These are phyloP conservation scores for Calycina herbarum DNA, from an alignment of 2,329 filamentous ascomycete genomes.

Conservation along the genomic window DNA sequence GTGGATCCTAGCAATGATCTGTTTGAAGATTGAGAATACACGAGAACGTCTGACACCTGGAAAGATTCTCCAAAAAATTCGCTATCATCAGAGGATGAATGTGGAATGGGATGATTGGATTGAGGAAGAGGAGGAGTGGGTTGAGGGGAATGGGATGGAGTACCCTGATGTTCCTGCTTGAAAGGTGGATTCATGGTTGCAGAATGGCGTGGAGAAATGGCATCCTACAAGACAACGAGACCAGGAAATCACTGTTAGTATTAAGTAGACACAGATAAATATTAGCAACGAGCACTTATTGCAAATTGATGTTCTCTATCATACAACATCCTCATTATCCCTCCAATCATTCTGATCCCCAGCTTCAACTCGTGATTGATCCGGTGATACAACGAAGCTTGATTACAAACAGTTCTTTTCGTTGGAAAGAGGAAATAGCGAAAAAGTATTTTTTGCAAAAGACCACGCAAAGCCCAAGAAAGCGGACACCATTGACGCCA, in stretches of 20 bases:
- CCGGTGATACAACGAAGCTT: background rate
- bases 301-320: background rate
- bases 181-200: background rate
- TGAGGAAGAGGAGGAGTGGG: background rate
- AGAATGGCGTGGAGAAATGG: no score
- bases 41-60: background rate
- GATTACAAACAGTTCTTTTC: background rate
- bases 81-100: background rate
- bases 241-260: background rate
- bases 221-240: no score
- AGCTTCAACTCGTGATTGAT: background rate
- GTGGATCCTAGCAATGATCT: background rate
- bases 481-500: conserved; percentile 27
- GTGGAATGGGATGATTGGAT: background rate
- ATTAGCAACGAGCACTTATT: background rate
- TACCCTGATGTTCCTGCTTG: background rate
- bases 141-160: background rate
- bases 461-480: background rate
- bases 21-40: background rate
- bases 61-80: background rate
- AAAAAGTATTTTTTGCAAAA: background rate
- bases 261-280: background rate
- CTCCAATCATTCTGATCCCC: background rate
- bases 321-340: background rate
- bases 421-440: background rate